Evolutionary conservation across 2,329 filamentous ascomycete species (phyloP).

Genomic region (Pestalotiopsis sp.): DNA sequence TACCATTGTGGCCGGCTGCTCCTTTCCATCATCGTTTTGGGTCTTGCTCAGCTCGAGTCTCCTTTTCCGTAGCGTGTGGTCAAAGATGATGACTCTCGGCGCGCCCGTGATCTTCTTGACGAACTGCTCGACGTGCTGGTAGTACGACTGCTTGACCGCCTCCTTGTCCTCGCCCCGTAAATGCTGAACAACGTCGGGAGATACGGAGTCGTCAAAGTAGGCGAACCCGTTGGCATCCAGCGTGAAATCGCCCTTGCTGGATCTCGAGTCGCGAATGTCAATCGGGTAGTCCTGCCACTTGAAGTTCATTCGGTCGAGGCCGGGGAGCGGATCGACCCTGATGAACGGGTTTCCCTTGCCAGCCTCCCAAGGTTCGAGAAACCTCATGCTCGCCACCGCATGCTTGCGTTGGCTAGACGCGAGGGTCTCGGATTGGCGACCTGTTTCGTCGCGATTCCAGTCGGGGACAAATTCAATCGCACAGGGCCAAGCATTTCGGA

Average conservation of each 20-base stretch:
- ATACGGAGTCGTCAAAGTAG: background rate
- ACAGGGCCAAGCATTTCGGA: slow-evolving; percentile 24
- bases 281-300: background rate
- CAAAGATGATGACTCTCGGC: slow-evolving; percentile 15
- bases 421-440: too few species aligned
- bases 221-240: background rate
- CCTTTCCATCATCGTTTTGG: slow-evolving; percentile 13
- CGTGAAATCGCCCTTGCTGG: slow-evolving; percentile 10
- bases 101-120: slow-evolving; percentile 16
- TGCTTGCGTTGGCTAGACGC: too few species aligned
- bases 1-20: slow-evolving; percentile 17
- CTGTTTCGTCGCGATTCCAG: too few species aligned
- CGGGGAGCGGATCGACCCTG: background rate
- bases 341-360: background rate
- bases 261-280: slow-evolving; percentile 6
- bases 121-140: slow-evolving; percentile 11
- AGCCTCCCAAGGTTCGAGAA: background rate
- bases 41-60: background rate
- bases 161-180: background rate
- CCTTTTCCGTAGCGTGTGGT: slow-evolving; percentile 15
- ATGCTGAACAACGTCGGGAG: background rate
- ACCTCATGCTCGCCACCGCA: background rate
- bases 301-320: background rate
- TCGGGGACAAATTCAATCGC: slow-evolving; percentile 19
- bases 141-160: slow-evolving; percentile 8